These are phyloP conservation scores for Yamadazyma spencermartinsiae DNA, from an alignment of 1,139 yeast species.

Conservation along the genomic window DNA sequence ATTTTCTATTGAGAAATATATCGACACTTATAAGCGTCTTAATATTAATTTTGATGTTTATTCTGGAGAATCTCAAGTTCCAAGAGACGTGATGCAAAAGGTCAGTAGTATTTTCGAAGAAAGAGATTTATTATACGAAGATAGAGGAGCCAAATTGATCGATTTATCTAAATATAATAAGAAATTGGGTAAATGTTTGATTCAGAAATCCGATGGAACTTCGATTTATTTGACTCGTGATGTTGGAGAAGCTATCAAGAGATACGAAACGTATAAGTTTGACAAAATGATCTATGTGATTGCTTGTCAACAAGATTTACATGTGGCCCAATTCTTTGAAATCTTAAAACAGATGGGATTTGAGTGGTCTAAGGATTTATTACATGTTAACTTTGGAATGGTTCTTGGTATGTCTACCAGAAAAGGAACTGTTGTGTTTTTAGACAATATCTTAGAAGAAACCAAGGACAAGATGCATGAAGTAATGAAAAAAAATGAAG, in stretches of 20 bases:
- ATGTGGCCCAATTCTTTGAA: conserved; percentile 91
- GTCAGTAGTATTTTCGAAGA: conserved; percentile 66
- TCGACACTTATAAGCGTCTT: conserved; percentile 86
- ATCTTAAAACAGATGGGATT: conserved; percentile 89
- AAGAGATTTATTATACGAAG: conserved; percentile 76
- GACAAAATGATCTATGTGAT: conserved; percentile 96
- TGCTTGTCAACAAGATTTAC: conserved; percentile 96
- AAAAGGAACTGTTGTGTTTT: conserved; percentile 96
- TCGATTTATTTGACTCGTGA: conserved; percentile 94
- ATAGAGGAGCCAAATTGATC: conserved; percentile 87
- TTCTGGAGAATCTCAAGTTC: conserved; percentile 95
- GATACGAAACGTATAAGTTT: conserved; percentile 80
- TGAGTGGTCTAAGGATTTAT: conserved; percentile 79
- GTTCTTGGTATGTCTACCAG: conserved; percentile 99
- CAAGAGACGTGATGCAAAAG: conserved; percentile 66
- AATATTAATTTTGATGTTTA: conserved; percentile 85
- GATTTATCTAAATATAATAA: conserved; percentile 86
- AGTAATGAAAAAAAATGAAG: conserved; percentile 92
- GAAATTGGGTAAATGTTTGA: conserved; percentile 91
- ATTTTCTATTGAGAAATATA: conserved; percentile 80
- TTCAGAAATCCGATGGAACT: conserved; percentile 95
- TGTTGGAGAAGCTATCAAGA: conserved; percentile 93
- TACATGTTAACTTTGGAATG: conserved; percentile 94
- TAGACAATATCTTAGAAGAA: conserved; percentile 91
- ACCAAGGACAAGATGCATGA: conserved; percentile 96